These are phyloP conservation scores for Wickerhamomyces queroliae DNA, from an alignment of 805 yeast species.

Conservation along the genomic window DNA sequence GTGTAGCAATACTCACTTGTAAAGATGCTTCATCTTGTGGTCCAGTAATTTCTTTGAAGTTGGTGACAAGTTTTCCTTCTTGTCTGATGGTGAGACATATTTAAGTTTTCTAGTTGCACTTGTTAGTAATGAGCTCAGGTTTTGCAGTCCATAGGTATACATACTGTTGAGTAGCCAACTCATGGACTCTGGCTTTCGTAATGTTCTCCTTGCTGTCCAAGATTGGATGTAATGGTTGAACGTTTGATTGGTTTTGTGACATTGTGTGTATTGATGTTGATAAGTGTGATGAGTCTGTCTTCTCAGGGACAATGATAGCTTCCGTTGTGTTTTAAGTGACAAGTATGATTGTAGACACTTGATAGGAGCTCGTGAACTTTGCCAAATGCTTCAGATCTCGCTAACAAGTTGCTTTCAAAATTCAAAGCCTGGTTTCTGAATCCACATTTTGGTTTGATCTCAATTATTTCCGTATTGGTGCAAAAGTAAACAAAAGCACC, in stretches of 20 bases:
- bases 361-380: too few species aligned
- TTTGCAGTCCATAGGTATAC: constrained; percentile 3
- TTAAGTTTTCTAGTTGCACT: constrained; percentile 16
- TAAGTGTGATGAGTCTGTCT: too few species aligned
- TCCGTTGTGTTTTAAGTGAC: too few species aligned
- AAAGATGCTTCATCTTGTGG: constrained; percentile 21
- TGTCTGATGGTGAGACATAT: constrained; percentile 25
- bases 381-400: not conserved
- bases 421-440: not conserved
- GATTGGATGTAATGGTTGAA: constrained; percentile 24
- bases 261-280: too few species aligned
- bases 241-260: constrained; percentile 13
- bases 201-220: constrained; percentile 22
- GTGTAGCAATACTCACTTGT: constrained; percentile 14
- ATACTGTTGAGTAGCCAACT: constrained; percentile 22
- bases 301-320: too few species aligned
- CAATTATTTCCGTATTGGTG: constrained; percentile 2
- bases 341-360: too few species aligned
- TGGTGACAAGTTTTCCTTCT: constrained; percentile 23
- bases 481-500: constrained; percentile 4
- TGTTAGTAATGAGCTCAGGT: constrained; percentile 4
- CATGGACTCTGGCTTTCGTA: constrained; percentile 23
- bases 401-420: not conserved
- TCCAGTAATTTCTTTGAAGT: constrained; percentile 23
- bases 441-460: not conserved